phyloP scores from a whole-genome alignment of 139 green algal genomes.

The Micractinium sp. region DNA sequence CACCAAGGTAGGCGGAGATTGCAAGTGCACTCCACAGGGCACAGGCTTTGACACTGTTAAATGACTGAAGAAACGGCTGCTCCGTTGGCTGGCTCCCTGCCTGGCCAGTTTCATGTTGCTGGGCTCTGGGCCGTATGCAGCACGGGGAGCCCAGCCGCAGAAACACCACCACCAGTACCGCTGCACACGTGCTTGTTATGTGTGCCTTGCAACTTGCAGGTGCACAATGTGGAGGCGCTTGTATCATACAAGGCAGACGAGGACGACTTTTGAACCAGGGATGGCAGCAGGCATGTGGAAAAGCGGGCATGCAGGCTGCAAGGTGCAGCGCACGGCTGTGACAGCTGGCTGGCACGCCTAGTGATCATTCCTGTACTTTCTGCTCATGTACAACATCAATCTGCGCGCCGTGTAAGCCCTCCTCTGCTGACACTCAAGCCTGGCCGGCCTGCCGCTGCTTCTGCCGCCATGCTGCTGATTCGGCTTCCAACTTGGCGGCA shows the following conservation, averaged over 20 bases:
- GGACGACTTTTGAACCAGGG: conserved; percentile 3
- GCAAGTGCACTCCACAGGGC: background rate
- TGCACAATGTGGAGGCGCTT: conserved; percentile 91
- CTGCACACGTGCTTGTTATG: background rate
- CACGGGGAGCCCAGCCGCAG: background rate
- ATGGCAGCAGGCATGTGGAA: background rate
- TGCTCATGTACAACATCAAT: background rate
- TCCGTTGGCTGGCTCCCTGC: no score
- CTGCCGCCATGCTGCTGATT: background rate
- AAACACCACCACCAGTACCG: background rate
- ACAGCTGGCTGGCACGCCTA: no score
- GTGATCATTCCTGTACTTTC: background rate
- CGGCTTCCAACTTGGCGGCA: conserved; percentile 13
- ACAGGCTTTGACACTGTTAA: background rate
- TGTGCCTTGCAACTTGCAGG: conserved; percentile 40
- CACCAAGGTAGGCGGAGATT: conserved; percentile 75
- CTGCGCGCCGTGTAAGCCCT: background rate
- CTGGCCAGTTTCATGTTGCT: no score
- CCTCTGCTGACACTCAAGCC: no score
- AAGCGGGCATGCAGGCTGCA: background rate
- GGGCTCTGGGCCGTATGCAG: background rate
- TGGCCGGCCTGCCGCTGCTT: conserved; percentile 2
- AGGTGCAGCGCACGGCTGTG: background rate
- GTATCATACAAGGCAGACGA: conserved; percentile 82
- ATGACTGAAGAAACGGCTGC: no score